A percentile compares a stretch with the other conserved stretches of the same genome.
Evolutionary conservation across 2,329 filamentous ascomycete genomes (phyloP).

Genomic region (Colletotrichum sp.): DNA sequence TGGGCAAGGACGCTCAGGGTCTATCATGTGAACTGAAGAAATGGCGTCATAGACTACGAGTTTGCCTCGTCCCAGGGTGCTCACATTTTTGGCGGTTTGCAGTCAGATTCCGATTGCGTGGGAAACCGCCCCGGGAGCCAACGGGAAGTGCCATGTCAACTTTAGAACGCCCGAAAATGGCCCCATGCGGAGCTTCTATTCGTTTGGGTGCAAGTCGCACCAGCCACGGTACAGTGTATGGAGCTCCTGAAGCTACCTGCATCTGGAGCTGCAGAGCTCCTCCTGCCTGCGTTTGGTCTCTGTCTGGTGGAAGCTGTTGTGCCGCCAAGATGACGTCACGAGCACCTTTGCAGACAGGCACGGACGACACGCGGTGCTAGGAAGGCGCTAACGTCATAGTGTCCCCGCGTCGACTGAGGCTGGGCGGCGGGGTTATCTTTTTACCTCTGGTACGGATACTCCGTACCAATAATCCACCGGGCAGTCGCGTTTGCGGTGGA

Average conservation of each 20-base stretch:
- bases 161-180: neutral
- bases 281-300: neutral
- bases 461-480: neutral
- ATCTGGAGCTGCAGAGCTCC: neutral
- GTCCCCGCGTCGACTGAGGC: neutral
- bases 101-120: neutral
- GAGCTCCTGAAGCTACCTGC: constrained; percentile 3
- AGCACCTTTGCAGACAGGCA: neutral
- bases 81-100: neutral
- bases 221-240: neutral
- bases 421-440: neutral
- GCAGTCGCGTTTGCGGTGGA: constrained; percentile 1
- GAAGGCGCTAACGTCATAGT: constrained; percentile 11
- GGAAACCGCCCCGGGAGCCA: neutral
- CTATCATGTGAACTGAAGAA: constrained; percentile 21
- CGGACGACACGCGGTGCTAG: neutral
- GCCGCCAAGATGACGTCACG: constrained; percentile 1
- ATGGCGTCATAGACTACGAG: constrained; percentile 20
- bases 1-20: constrained; percentile 18
- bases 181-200: neutral
- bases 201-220: constrained; percentile 1
- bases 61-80: neutral
- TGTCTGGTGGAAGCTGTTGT: neutral
- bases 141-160: constrained; percentile 1
- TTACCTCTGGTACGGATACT: neutral